These are phyloP conservation scores for Taphrina flavorubra DNA, from an alignment of 1,139 yeast species.

Conservation along the genomic window DNA sequence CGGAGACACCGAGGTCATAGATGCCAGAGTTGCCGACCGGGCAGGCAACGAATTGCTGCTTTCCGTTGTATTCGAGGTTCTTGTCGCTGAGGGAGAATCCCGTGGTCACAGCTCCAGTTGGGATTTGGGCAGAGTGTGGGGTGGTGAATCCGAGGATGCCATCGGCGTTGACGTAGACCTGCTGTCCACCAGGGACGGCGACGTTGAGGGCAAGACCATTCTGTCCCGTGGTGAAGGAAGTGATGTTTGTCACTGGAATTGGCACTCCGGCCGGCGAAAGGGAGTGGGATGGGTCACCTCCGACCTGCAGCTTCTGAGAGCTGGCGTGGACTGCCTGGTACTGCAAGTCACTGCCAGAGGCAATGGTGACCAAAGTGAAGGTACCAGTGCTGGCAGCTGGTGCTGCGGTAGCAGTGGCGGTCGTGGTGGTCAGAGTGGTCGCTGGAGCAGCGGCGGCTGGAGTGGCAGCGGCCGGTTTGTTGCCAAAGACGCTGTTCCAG, in stretches of 20 bases:
- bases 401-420: slow-evolving; percentile 22
- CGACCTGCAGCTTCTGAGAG: slow-evolving; percentile 16
- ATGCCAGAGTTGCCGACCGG: slow-evolving; percentile 17
- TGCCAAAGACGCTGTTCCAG: slow-evolving; percentile 23
- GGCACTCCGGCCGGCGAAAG: slow-evolving; percentile 25
- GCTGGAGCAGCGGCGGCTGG: slow-evolving; percentile 27
- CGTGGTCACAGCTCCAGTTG: slow-evolving; percentile 8
- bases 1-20: slow-evolving; percentile 17
- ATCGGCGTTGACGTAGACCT: slow-evolving; percentile 23
- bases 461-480: slow-evolving; percentile 15
- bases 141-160: slow-evolving; percentile 28
- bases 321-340: slow-evolving; percentile 17
- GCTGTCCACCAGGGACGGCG: slow-evolving; percentile 33
- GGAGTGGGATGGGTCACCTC: slow-evolving; percentile 20
- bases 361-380: slow-evolving; percentile 27
- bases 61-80: slow-evolving; percentile 18
- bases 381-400: slow-evolving; percentile 14
- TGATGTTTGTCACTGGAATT: slow-evolving; percentile 5
- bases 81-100: slow-evolving; percentile 24
- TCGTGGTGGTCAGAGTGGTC: slow-evolving; percentile 8
- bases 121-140: slow-evolving; percentile 25
- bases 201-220: slow-evolving; percentile 10
- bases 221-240: slow-evolving; percentile 17
- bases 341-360: slow-evolving; percentile 30
- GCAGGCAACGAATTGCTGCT: slow-evolving; percentile 27